A percentile compares a stretch with the other conserved stretches of the same genome.
phyloP scores from a whole-genome alignment of 805 yeast genomes.

The Yamadazyma paraphyllophila region DNA sequence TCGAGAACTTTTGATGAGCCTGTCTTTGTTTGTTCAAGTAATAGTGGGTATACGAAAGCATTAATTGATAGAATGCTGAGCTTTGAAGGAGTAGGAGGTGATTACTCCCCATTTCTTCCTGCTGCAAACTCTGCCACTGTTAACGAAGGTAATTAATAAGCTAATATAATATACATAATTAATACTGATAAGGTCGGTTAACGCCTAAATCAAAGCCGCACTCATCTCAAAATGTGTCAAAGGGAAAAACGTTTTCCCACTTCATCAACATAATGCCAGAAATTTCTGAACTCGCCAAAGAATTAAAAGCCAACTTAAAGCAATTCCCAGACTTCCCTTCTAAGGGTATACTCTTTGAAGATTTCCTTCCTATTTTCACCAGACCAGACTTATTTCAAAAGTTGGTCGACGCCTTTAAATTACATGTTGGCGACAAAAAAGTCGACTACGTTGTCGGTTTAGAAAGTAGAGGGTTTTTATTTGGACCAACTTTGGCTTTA shows the following conservation, averaged over 20 bases:
- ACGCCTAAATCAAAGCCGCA: not conserved
- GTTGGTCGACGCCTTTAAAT: conserved; percentile 74
- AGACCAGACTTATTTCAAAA: conserved; percentile 78
- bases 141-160: not conserved
- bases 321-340: conserved; percentile 94
- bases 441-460: conserved; percentile 91
- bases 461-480: conserved; percentile 94
- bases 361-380: conserved; percentile 88
- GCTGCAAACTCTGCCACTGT: not conserved
- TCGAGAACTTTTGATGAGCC: conserved; percentile 6
- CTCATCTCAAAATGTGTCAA: conserved; percentile 2
- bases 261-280: conserved; percentile 3
- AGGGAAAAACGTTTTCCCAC: conserved; percentile 5
- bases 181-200: no score
- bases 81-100: not conserved
- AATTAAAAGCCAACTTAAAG: conserved; percentile 35
- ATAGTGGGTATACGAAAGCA: conserved; percentile 1
- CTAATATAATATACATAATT: no score
- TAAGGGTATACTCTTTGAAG: conserved; percentile 92
- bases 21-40: conserved; percentile 7
- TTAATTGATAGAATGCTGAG: not conserved
- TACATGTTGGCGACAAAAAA: conserved; percentile 62
- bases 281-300: conserved; percentile 33
- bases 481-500: conserved; percentile 93
- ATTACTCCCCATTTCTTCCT: no score